These are phyloP conservation scores for Ostreobium quekettii DNA, from an alignment of 139 green algal genomes.

Conservation along the genomic window DNA sequence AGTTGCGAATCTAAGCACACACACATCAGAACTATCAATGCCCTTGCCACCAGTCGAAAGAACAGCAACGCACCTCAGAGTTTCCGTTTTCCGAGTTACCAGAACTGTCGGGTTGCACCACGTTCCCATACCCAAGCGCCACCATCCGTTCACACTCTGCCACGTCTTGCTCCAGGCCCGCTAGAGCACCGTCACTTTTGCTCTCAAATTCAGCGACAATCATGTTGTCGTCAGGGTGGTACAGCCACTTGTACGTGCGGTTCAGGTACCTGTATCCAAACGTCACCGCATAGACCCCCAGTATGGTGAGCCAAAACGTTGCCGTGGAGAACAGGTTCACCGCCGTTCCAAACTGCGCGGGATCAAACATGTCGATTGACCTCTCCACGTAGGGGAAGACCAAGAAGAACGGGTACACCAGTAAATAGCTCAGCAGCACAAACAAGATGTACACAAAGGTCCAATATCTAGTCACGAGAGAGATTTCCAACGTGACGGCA, in stretches of 20 bases:
- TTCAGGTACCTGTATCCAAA: conserved; percentile 26
- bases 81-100: too few relatives aligned
- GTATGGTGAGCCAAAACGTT: conserved; percentile 20
- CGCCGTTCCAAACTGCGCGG: conserved; percentile 17
- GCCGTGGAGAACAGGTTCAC: conserved; percentile 19
- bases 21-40: too few relatives aligned
- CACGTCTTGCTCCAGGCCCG: neutral
- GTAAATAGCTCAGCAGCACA: conserved; percentile 42
- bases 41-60: too few relatives aligned
- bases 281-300: conserved; percentile 13
- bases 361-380: conserved; percentile 22
- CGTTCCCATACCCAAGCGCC: too few relatives aligned
- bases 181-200: conserved; percentile 6
- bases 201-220: conserved; percentile 11
- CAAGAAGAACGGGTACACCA: conserved; percentile 56
- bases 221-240: conserved; percentile 34
- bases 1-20: too few relatives aligned
- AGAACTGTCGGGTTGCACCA: too few relatives aligned
- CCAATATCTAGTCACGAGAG: conserved; percentile 55
- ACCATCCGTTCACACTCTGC: neutral
- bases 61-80: too few relatives aligned
- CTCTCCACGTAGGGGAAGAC: conserved; percentile 45
- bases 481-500: conserved; percentile 55
- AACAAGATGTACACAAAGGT: conserved; percentile 49
- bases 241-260: conserved; percentile 29